Conservation (phyloP, 2,329 filamentous ascomycete genomes). For the Sclerotinia nivalis region DNA sequence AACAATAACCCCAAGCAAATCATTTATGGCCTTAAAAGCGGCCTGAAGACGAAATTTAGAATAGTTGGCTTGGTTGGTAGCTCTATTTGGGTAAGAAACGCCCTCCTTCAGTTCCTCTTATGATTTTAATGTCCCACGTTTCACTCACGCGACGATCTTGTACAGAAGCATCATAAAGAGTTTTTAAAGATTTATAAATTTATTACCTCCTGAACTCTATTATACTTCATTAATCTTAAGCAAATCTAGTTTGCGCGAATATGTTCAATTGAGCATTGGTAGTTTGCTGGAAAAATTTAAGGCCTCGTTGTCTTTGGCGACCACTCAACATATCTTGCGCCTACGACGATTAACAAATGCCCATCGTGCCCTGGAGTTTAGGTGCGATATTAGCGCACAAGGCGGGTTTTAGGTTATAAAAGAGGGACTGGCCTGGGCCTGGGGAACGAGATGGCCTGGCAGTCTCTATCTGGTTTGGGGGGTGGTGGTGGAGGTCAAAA, state of each 20-base stretch:
- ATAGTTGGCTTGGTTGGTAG: constrained; percentile 21
- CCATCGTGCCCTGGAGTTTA: constrained; percentile 23
- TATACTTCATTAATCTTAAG: background rate
- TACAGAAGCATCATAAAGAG: constrained; percentile 18
- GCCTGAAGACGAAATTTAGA: constrained; percentile 11
- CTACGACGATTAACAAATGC: constrained; percentile 31
- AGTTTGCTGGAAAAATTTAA: constrained; percentile 20
- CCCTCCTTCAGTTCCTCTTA: constrained; percentile 14
- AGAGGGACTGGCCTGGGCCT: constrained; percentile 27
- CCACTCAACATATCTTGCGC: constrained; percentile 29
- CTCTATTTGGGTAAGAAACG: constrained; percentile 18
- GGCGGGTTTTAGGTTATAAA: constrained; percentile 23
- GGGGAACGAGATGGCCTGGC: constrained; percentile 63
- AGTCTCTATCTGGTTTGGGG: constrained; percentile 60
- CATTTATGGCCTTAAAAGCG: constrained; percentile 17
- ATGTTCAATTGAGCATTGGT: constrained; percentile 21
- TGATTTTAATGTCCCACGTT: constrained; percentile 23
- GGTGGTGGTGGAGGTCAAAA: constrained; percentile 33
- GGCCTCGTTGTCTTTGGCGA: constrained; percentile 28
- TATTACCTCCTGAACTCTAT: background rate
- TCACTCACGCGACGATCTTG: constrained; percentile 23
- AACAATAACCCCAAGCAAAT: constrained; percentile 7
- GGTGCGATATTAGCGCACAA: constrained; percentile 27
- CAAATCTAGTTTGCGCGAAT: constrained; percentile 19
- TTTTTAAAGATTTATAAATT: background rate